These are phyloP conservation scores for Penicillium odoratum DNA, from an alignment of 495 filamentous ascomycete species.

Conservation along the genomic window DNA sequence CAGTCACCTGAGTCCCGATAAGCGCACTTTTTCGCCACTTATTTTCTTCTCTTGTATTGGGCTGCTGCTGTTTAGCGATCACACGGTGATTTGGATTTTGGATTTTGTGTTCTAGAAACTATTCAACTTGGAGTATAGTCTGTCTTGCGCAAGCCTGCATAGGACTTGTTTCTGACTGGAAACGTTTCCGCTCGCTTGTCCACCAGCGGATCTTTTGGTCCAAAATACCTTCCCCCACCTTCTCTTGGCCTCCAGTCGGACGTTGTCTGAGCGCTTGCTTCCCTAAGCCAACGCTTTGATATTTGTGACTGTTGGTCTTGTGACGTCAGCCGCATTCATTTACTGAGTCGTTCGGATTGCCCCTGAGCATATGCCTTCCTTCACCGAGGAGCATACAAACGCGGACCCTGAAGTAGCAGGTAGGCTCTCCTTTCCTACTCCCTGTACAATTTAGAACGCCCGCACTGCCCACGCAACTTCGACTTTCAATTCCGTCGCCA, in stretches of 20 bases:
- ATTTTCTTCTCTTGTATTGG: not conserved
- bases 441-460: conserved; percentile 6
- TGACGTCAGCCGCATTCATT: conserved; percentile 4
- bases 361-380: conserved; percentile 34
- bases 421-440: conserved; percentile 27
- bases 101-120: not conserved
- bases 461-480: conserved; percentile 6
- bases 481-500: not conserved
- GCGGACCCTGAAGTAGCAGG: conserved; percentile 34
- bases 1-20: conserved; percentile 31
- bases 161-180: conserved; percentile 16
- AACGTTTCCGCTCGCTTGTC: conserved; percentile 28
- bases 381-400: conserved; percentile 31
- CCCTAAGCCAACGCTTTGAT: not conserved
- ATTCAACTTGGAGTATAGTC: not conserved
- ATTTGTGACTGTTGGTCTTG: conserved; percentile 16
- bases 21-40: conserved; percentile 27
- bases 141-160: conserved; percentile 3
- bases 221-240: conserved; percentile 20
- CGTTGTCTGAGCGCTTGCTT: not conserved
- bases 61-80: not conserved
- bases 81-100: not conserved
- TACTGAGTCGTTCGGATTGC: not conserved
- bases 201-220: conserved; percentile 12
- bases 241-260: conserved; percentile 5